These are phyloP conservation scores for Suillus hirtellus DNA, from an alignment of 768 basidiomycete genomes.

Conservation along the genomic window DNA sequence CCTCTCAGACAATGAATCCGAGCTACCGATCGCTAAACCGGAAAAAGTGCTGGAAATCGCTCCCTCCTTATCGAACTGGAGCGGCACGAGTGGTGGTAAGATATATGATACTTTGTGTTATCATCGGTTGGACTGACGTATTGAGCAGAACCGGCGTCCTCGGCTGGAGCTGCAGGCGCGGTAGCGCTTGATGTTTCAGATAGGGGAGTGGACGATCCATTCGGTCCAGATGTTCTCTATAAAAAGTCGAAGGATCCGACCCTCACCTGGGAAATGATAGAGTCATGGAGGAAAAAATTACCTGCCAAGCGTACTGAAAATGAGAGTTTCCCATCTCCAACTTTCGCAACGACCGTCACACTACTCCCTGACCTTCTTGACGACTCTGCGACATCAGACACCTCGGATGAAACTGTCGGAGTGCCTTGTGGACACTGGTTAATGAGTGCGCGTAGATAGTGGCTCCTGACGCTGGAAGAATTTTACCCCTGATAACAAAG, in stretches of 20 bases:
- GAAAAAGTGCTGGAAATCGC: neutral
- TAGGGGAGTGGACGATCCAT: slow-evolving; percentile 13
- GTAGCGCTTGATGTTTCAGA: slow-evolving; percentile 24
- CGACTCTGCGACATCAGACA: slow-evolving; percentile 28
- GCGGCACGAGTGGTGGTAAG: slow-evolving; percentile 30
- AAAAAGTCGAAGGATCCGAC: slow-evolving; percentile 24
- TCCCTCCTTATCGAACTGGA: slow-evolving; percentile 35
- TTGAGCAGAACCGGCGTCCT: slow-evolving; percentile 24
- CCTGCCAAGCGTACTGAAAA: slow-evolving; percentile 18
- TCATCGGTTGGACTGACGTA: neutral
- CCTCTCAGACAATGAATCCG: slow-evolving; percentile 9
- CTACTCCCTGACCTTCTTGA: slow-evolving; percentile 21
- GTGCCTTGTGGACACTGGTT: slow-evolving; percentile 34
- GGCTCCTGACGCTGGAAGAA: neutral
- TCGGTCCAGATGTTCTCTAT: slow-evolving; percentile 16
- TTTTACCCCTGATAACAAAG: neutral
- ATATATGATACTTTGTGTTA: neutral
- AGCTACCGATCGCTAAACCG: neutral
- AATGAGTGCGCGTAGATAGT: slow-evolving; percentile 14
- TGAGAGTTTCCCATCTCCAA: slow-evolving; percentile 10
- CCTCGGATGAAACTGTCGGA: slow-evolving; percentile 33
- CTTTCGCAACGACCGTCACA: neutral
- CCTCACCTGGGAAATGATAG: slow-evolving; percentile 31
- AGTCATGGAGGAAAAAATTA: slow-evolving; percentile 32
- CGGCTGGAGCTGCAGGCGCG: slow-evolving; percentile 19